Percentiles rank a stretch among this genome's conserved stretches.
These are phyloP conservation scores for Dothidotthia symphoricarpi DNA, from an alignment of 2,329 filamentous ascomycete genomes.

Conservation along the genomic window DNA sequence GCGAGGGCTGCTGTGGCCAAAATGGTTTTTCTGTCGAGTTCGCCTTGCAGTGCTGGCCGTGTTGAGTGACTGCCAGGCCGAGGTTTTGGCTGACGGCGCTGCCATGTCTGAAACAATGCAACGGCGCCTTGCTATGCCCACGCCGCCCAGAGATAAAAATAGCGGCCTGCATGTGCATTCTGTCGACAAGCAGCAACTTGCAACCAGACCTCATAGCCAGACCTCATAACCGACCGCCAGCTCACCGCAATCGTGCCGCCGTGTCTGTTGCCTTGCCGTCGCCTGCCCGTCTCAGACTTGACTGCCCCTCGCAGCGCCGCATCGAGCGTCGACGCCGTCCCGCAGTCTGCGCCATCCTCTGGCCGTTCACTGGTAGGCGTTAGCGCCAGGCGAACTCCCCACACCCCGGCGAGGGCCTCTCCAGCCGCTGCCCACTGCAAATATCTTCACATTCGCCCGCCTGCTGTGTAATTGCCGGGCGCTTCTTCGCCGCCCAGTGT, in stretches of 20 bases:
- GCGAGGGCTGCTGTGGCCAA: too few relatives aligned
- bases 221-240: too few relatives aligned
- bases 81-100: slow-evolving; percentile 12
- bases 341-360: slow-evolving; percentile 16
- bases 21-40: too few relatives aligned
- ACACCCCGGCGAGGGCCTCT: slow-evolving; percentile 35
- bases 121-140: slow-evolving; percentile 26
- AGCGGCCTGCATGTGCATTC: slow-evolving; percentile 11
- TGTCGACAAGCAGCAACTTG: slow-evolving; percentile 2
- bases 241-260: slow-evolving; percentile 10
- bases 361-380: slow-evolving; percentile 38
- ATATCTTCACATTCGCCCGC: slow-evolving; percentile 22
- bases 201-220: background rate
- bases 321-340: slow-evolving; percentile 10
- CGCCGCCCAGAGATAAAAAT: slow-evolving; percentile 29
- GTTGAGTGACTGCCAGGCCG: too few relatives aligned
- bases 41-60: too few relatives aligned
- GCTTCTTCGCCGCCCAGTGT: slow-evolving; percentile 7
- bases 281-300: too few relatives aligned
- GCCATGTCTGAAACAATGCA: slow-evolving; percentile 29
- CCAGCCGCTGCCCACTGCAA: slow-evolving; percentile 32
- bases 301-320: slow-evolving; percentile 6
- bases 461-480: slow-evolving; percentile 24
- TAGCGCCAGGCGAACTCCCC: slow-evolving; percentile 37
- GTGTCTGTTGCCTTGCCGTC: slow-evolving; percentile 6